Percentiles rank a stretch among this genome's conserved stretches.
phyloP scores from a whole-genome alignment of 75 land plant genomes.

The Isoetes taiwanensis region DNA sequence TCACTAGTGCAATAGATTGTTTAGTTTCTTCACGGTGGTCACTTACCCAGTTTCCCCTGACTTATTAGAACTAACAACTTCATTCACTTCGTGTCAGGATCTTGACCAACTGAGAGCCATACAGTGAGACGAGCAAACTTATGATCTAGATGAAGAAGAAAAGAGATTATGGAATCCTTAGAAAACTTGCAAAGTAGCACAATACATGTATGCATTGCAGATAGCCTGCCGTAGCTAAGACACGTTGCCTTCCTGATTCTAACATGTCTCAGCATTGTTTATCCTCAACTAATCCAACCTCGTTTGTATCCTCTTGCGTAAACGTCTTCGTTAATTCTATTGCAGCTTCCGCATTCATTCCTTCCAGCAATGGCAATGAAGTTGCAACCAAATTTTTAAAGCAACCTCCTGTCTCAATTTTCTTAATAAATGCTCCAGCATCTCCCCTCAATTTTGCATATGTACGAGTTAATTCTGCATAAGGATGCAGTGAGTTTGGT shows the following conservation, averaged over 20 bases:
- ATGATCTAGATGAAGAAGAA: too few relatives aligned
- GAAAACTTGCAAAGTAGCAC: too few relatives aligned
- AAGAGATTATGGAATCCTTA: too few relatives aligned
- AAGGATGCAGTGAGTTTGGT: constrained; percentile 60
- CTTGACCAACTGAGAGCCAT: too few relatives aligned
- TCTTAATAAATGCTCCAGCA: constrained; percentile 37
- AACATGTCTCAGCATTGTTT: constrained; percentile 37
- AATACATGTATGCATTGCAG: constrained; percentile 79
- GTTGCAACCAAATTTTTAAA: constrained; percentile 21
- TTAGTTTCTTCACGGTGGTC: too few relatives aligned
- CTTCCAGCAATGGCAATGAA: constrained; percentile 25
- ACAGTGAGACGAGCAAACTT: too few relatives aligned
- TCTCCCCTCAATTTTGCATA: constrained; percentile 85
- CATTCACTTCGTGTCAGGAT: too few relatives aligned
- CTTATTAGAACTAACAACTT: too few relatives aligned
- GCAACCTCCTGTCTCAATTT: constrained; percentile 34
- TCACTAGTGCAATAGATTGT: too few relatives aligned
- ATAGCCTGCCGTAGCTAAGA: constrained; percentile 85
- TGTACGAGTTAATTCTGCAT: constrained; percentile 78
- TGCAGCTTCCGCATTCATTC: constrained; percentile 57
- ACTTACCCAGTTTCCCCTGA: too few relatives aligned
- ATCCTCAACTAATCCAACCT: constrained; percentile 17
- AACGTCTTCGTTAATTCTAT: constrained; percentile 57
- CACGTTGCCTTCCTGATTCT: constrained; percentile 60
- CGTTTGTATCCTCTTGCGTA: constrained; percentile 10